Percentiles rank a stretch among this genome's conserved stretches.
phyloP scores from a whole-genome alignment of 2,329 filamentous ascomycete genomes.

The Dactylellina haptotyla region DNA sequence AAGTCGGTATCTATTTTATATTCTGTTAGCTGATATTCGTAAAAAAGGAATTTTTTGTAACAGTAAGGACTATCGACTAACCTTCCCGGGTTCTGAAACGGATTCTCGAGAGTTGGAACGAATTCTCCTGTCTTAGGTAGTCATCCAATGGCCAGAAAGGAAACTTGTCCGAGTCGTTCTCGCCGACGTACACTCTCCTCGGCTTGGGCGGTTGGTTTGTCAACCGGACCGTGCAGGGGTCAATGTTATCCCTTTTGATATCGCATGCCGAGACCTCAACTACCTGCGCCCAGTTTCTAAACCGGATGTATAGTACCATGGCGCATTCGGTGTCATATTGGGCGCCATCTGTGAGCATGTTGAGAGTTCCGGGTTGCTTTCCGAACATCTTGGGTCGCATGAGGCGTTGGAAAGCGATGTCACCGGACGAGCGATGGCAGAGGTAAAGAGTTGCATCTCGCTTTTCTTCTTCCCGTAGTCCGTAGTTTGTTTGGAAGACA shows the following conservation, averaged over 20 bases:
- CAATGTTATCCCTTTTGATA: conserved; percentile 43
- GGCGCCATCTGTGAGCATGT: conserved; percentile 28
- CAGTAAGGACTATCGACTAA: conserved; percentile 1
- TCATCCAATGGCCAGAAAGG: conserved; percentile 51
- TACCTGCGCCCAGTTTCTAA: conserved; percentile 38
- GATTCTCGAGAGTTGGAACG: conserved; percentile 45
- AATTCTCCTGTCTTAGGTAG: conserved; percentile 41
- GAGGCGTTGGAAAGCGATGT: conserved; percentile 49
- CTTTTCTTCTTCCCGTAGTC: conserved; percentile 50
- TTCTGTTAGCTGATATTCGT: conserved; percentile 1
- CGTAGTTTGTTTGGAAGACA: conserved; percentile 52
- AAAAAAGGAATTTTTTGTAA: not conserved
- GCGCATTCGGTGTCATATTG: conserved; percentile 31
- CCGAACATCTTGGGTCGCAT: conserved; percentile 40
- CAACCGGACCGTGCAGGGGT: conserved; percentile 38
- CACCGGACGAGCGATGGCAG: conserved; percentile 49
- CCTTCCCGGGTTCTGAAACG: conserved; percentile 48
- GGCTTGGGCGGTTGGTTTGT: conserved; percentile 41
- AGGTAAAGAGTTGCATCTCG: conserved; percentile 48
- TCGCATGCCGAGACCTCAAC: conserved; percentile 30
- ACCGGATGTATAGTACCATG: conserved; percentile 47
- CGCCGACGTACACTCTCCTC: conserved; percentile 38
- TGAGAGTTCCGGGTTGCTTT: conserved; percentile 22
- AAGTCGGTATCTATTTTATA: conserved; percentile 34
- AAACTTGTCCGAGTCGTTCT: conserved; percentile 44